Conservation (phyloP, 2,329 filamentous ascomycete species). For the Aspergillus proliferans region DNA sequence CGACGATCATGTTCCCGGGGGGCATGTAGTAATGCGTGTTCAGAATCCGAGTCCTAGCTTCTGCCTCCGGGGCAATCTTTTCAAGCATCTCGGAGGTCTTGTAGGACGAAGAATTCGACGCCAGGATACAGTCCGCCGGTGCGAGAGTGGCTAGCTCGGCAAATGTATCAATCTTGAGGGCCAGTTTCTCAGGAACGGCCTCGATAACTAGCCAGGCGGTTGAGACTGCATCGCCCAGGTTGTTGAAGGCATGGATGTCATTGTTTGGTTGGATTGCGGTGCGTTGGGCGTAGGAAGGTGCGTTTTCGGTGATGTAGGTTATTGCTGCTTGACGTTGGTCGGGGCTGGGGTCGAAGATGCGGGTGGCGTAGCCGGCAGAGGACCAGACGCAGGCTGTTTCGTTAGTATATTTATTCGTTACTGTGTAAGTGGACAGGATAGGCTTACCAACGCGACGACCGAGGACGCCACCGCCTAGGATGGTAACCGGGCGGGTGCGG, state of each 20-base stretch:
- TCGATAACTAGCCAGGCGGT: conserved; percentile 52
- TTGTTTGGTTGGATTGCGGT: conserved; percentile 25
- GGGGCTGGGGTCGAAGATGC: conserved; percentile 25
- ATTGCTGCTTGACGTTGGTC: conserved; percentile 15
- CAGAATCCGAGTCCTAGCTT: conserved; percentile 35
- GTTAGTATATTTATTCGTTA: not conserved
- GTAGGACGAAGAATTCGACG: conserved; percentile 49
- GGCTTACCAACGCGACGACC: conserved; percentile 30
- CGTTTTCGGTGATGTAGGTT: conserved; percentile 26
- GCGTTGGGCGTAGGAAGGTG: conserved; percentile 23
- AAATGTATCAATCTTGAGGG: conserved; percentile 46
- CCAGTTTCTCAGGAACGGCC: conserved; percentile 47
- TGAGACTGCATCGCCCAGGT: conserved; percentile 36
- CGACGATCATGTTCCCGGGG: conserved; percentile 40
- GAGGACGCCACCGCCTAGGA: conserved; percentile 39
- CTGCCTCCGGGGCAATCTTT: conserved; percentile 28
- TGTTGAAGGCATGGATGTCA: conserved; percentile 24
- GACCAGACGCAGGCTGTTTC: conserved; percentile 24
- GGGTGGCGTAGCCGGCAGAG: conserved; percentile 27
- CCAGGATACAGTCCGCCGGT: conserved; percentile 44
- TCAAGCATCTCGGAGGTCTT: conserved; percentile 46
- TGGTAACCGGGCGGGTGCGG: conserved; percentile 31
- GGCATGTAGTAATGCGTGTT: conserved; percentile 53
- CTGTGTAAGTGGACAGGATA: no score
- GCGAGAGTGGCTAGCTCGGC: conserved; percentile 41